A percentile compares a stretch with the other conserved stretches of the same genome.
Evolutionary conservation across 805 yeast genomes (phyloP).

Genomic region (Lachancea cidri): DNA sequence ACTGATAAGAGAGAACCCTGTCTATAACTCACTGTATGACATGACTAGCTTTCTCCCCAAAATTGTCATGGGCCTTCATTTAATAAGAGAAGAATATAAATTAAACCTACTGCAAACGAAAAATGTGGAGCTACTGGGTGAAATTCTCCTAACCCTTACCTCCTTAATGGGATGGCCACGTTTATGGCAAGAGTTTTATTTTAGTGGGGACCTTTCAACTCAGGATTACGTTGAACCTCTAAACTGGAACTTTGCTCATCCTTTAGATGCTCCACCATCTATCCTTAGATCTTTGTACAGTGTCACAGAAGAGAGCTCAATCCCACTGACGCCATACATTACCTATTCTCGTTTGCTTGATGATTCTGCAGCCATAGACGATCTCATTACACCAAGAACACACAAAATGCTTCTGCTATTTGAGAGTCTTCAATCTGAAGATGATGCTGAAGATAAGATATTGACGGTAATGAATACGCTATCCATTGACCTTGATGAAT

Average conservation of each 20-base stretch:
- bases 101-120: constrained; percentile 45
- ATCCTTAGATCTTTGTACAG: constrained; percentile 41
- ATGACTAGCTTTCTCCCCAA: constrained; percentile 55
- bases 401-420: constrained; percentile 53
- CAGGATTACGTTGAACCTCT: not conserved
- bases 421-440: constrained; percentile 54
- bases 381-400: constrained; percentile 60
- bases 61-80: constrained; percentile 62
- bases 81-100: constrained; percentile 69
- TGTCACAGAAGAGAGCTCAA: constrained; percentile 23
- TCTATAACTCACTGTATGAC: constrained; percentile 13
- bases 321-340: constrained; percentile 43
- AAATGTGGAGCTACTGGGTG: constrained; percentile 40
- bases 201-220: constrained; percentile 18
- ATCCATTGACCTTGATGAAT: constrained; percentile 43
- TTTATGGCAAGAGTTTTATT: constrained; percentile 59
- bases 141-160: constrained; percentile 55
- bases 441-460: constrained; percentile 47
- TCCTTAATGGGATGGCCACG: constrained; percentile 73
- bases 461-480: constrained; percentile 58
- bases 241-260: constrained; percentile 21
- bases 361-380: constrained; percentile 55
- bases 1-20: constrained; percentile 1
- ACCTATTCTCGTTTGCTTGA: constrained; percentile 65
- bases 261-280: constrained; percentile 33